phyloP scores from a whole-genome alignment of 129 eudicot species.

The Centaurea solstitialis region DNA sequence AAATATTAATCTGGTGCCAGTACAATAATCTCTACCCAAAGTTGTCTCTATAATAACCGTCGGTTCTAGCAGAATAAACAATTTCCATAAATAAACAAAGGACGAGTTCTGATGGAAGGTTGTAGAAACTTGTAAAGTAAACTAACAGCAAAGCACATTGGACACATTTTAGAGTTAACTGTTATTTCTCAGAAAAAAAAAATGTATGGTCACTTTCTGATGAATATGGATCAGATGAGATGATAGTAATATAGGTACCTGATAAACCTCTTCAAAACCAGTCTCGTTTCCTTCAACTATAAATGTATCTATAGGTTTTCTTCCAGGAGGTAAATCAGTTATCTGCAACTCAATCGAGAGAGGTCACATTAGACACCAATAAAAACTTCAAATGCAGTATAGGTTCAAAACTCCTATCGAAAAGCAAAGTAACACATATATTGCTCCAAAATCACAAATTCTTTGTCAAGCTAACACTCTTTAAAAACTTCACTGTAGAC shows the following conservation, averaged over 20 bases:
- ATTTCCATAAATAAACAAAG: too few relatives aligned
- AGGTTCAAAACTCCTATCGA: background rate
- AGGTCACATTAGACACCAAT: background rate
- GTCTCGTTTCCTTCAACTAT: slow-evolving; percentile 70
- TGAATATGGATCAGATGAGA: slow-evolving; percentile 4
- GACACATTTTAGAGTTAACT: background rate
- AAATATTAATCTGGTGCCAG: too few relatives aligned
- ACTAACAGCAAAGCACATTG: background rate
- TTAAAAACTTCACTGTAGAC: background rate
- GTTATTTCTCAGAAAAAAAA: background rate
- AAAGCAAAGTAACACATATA: background rate
- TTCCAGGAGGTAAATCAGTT: slow-evolving; percentile 96
- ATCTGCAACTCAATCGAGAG: slow-evolving; percentile 52
- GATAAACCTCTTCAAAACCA: slow-evolving; percentile 79
- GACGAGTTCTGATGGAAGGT: background rate
- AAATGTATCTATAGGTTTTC: slow-evolving; percentile 71
- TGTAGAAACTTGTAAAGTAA: background rate
- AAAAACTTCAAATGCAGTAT: slow-evolving; percentile 2
- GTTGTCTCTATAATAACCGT: too few relatives aligned
- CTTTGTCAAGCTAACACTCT: background rate
- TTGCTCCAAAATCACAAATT: background rate
- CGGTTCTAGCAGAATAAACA: too few relatives aligned
- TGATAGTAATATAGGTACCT: slow-evolving; percentile 44
- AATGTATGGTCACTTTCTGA: background rate
- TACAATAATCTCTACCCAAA: too few relatives aligned